A percentile compares a stretch with the other conserved stretches of the same genome.
phyloP scores from a whole-genome alignment of 768 basidiomycete genomes.

The Macrolepiota dolichaula region DNA sequence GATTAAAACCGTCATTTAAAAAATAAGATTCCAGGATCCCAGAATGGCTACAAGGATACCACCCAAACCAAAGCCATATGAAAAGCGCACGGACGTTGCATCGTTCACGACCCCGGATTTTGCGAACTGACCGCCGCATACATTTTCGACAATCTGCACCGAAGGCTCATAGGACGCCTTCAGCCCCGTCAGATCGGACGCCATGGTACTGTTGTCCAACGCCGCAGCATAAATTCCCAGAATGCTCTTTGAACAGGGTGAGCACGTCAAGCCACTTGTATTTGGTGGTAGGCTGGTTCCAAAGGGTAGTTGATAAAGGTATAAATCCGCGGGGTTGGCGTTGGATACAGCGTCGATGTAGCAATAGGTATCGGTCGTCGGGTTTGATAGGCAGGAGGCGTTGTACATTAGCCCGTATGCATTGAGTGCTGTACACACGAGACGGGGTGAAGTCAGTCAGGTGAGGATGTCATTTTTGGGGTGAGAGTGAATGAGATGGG shows the following conservation, averaged over 20 bases:
- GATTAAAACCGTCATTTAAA: neutral
- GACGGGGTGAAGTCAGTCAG: neutral
- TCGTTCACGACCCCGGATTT: conserved; percentile 17
- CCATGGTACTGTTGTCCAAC: conserved; percentile 27
- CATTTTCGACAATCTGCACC: conserved; percentile 38
- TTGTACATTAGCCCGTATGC: conserved; percentile 61
- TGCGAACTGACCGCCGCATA: conserved; percentile 54
- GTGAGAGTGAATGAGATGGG: neutral
- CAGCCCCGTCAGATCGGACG: conserved; percentile 31
- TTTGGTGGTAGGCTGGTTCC: conserved; percentile 50
- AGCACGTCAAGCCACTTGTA: conserved; percentile 50
- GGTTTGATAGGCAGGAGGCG: conserved; percentile 57
- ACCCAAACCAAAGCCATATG: neutral
- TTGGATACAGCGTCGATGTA: conserved; percentile 61
- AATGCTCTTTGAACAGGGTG: conserved; percentile 56
- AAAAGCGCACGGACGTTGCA: neutral
- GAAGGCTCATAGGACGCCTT: conserved; percentile 46
- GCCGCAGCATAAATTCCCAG: conserved; percentile 52
- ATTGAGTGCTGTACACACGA: conserved; percentile 44
- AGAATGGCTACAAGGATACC: neutral
- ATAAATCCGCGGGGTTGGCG: conserved; percentile 62
- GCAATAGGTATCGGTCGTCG: conserved; percentile 65
- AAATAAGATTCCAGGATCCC: neutral
- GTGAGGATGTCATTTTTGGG: neutral
- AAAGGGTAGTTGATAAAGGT: conserved; percentile 67